These are phyloP conservation scores for Phytophthora crassamura DNA, from an alignment of 352 stramenopile genomes.

Conservation along the genomic window DNA sequence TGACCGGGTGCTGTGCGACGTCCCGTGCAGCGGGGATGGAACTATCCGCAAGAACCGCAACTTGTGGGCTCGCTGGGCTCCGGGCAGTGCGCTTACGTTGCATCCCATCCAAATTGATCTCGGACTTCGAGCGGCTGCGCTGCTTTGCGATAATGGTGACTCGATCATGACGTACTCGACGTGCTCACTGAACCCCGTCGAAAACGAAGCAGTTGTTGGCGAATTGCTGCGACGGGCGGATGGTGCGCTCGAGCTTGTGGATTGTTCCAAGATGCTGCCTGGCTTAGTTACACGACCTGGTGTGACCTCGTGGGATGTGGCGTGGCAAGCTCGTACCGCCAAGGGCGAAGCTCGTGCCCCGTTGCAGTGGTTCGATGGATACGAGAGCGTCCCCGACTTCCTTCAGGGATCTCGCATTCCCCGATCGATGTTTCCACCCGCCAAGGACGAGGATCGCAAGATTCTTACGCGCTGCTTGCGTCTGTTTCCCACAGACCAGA, in stretches of 20 bases:
- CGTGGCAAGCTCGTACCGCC: slow-evolving; percentile 62
- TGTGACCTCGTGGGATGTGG: slow-evolving; percentile 65
- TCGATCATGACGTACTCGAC: slow-evolving; percentile 96
- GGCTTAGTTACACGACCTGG: slow-evolving; percentile 55
- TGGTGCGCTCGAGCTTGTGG: slow-evolving; percentile 89
- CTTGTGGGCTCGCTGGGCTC: slow-evolving; percentile 92
- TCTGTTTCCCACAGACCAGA: slow-evolving; percentile 97
- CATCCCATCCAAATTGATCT: slow-evolving; percentile 95
- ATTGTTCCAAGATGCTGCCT: slow-evolving; percentile 65
- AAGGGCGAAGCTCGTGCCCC: slow-evolving; percentile 30
- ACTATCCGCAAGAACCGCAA: slow-evolving; percentile 98
- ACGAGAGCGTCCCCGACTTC: slow-evolving; percentile 59
- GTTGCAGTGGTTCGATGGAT: slow-evolving; percentile 63
- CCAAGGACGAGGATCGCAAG: slow-evolving; percentile 60
- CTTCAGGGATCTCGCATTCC: slow-evolving; percentile 69
- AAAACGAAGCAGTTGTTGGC: slow-evolving; percentile 96
- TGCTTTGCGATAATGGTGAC: slow-evolving; percentile 75
- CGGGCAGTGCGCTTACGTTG: slow-evolving; percentile 86
- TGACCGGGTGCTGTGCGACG: slow-evolving; percentile 97
- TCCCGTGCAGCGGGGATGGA: slow-evolving; percentile 98
- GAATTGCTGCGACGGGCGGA: slow-evolving; percentile 92
- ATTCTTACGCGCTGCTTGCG: slow-evolving; percentile 62
- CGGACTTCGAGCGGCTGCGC: slow-evolving; percentile 86
- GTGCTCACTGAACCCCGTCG: slow-evolving; percentile 98
- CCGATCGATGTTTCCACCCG: slow-evolving; percentile 87